Percentiles rank a stretch among this genome's conserved stretches.
Evolutionary conservation across 306 rosid genomes (phyloP).

Genomic region (Abrus precatorius): DNA sequence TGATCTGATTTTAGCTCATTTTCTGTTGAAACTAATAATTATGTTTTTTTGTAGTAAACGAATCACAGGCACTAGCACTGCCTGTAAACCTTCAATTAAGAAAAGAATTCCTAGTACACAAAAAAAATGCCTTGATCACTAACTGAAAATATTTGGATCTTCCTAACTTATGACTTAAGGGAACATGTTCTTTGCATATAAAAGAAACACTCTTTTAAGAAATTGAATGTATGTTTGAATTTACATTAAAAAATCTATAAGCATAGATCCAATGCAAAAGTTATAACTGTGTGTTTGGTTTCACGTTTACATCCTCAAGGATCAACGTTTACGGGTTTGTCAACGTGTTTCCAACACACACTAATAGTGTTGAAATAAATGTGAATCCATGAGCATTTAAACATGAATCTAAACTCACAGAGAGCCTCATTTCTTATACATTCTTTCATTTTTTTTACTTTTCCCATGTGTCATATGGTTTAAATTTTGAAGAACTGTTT

Average conservation of each 20-base stretch:
- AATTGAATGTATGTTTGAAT: neutral
- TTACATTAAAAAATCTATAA: too few relatives aligned
- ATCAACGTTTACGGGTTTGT: too few relatives aligned
- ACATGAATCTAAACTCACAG: too few relatives aligned
- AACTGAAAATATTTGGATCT: constrained; percentile 1
- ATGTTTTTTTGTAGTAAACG: neutral
- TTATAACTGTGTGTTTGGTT: too few relatives aligned
- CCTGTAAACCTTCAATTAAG: constrained; percentile 32
- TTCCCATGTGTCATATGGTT: neutral
- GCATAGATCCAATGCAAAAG: too few relatives aligned
- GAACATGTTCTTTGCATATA: neutral
- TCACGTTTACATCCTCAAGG: too few relatives aligned
- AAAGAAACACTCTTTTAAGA: constrained; percentile 7
- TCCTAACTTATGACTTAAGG: neutral
- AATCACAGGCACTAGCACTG: neutral
- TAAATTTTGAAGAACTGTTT: neutral
- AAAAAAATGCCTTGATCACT: constrained; percentile 9
- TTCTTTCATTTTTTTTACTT: constrained; percentile 26
- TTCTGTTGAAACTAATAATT: constrained; percentile 5
- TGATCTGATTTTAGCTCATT: constrained; percentile 13
- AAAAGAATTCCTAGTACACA: neutral
- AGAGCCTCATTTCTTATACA: neutral
- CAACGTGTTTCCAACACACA: too few relatives aligned
- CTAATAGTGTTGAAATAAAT: too few relatives aligned
- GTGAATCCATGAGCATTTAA: too few relatives aligned